Percentiles rank a stretch among this genome's conserved stretches.
phyloP scores from a whole-genome alignment of 306 rosid genomes.

The Acacia confusa region DNA sequence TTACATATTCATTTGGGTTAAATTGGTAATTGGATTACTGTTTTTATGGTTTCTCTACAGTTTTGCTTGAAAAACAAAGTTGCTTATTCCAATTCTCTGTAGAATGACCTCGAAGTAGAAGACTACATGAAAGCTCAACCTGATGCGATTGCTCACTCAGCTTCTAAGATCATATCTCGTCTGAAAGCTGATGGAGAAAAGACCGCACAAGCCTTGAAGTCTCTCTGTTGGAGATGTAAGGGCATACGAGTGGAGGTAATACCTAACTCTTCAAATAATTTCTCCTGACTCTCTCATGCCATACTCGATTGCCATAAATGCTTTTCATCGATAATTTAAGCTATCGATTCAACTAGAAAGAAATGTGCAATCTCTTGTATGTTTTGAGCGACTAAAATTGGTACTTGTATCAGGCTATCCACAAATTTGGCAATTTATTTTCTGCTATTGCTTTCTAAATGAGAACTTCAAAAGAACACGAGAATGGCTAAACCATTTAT shows the following conservation, averaged over 20 bases:
- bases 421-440: constrained; percentile 9
- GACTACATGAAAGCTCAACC: constrained; percentile 82
- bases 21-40: constrained; percentile 1
- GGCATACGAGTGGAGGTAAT: constrained; percentile 94
- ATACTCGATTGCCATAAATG: neutral
- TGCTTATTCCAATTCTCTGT: constrained; percentile 34
- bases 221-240: constrained; percentile 87
- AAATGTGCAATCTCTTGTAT: constrained; percentile 16
- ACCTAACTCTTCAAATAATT: constrained; percentile 13
- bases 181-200: constrained; percentile 85
- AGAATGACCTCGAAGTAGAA: constrained; percentile 81
- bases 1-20: neutral
- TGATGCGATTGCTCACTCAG: constrained; percentile 86
- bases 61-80: constrained; percentile 7
- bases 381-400: neutral
- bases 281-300: neutral
- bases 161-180: constrained; percentile 81
- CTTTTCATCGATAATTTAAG: neutral
- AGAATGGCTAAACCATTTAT: constrained; percentile 16
- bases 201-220: constrained; percentile 79
- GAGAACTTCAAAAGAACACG: neutral
- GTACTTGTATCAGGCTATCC: neutral
- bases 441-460: constrained; percentile 8
- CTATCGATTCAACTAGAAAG: constrained; percentile 3
- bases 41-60: constrained; percentile 23